Percentiles rank a stretch among this genome's conserved stretches.
Conservation (phyloP, 371 early-diverging fungal species). For the Furculomyces boomerangus region DNA sequence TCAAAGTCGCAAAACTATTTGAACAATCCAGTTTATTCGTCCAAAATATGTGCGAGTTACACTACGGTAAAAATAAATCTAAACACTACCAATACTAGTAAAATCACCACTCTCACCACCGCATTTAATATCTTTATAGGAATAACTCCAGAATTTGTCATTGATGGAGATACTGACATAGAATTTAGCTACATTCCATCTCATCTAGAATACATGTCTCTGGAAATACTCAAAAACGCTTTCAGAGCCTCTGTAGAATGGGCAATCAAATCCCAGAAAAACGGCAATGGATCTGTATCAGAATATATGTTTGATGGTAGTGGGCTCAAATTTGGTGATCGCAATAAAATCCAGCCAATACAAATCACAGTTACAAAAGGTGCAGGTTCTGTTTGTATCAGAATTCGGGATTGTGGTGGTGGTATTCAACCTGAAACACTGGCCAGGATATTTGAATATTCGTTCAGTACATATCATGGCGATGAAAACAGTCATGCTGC, state of each 20-base stretch:
- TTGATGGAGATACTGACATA: slow-evolving; percentile 63
- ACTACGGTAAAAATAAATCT: slow-evolving; percentile 52
- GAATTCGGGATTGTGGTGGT: slow-evolving; percentile 87
- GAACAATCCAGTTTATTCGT: slow-evolving; percentile 50
- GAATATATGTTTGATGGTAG: too few species aligned
- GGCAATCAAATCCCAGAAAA: neutral
- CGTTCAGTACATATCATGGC: slow-evolving; percentile 72
- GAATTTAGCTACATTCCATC: slow-evolving; percentile 78
- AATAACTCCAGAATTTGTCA: slow-evolving; percentile 8
- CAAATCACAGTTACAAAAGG: slow-evolving; percentile 70
- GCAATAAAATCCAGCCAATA: slow-evolving; percentile 27
- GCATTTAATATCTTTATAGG: neutral
- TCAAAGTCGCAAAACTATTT: slow-evolving; percentile 45
- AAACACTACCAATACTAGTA: too few species aligned
- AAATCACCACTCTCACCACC: neutral
- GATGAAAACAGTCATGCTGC: neutral
- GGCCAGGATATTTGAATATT: slow-evolving; percentile 76
- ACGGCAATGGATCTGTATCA: neutral
- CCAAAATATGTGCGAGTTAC: slow-evolving; percentile 73
- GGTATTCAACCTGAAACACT: slow-evolving; percentile 66
- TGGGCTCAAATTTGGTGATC: too few species aligned
- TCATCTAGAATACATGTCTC: slow-evolving; percentile 87
- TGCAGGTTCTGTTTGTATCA: slow-evolving; percentile 57
- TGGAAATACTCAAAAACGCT: slow-evolving; percentile 84
- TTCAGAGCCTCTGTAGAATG: slow-evolving; percentile 76